Conservation (phyloP, 164 flowering plant genomes). For the Stephania yunnanensis region DNA sequence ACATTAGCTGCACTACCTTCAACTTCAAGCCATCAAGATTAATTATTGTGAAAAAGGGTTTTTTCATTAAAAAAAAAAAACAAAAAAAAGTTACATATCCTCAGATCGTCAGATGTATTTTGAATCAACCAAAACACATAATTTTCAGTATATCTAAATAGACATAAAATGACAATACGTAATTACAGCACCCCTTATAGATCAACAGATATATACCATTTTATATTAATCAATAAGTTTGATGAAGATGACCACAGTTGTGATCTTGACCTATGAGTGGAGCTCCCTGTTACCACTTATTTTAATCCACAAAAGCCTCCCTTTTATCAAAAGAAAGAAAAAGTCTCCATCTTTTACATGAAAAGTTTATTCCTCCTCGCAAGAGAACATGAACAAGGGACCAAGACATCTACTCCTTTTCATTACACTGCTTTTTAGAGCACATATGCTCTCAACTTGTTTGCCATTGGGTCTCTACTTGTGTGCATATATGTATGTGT, state of each 20-base stretch:
- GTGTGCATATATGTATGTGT: no score
- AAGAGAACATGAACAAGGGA: conserved; percentile 35
- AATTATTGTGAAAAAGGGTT: neutral
- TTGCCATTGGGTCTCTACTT: no score
- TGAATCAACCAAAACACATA: no score
- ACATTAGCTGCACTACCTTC: neutral
- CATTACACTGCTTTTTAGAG: conserved; percentile 28
- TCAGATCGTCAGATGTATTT: no score
- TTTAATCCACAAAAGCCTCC: conserved; percentile 14
- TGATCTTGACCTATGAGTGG: conserved; percentile 26
- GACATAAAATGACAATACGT: no score
- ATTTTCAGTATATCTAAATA: no score
- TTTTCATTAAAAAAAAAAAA: no score
- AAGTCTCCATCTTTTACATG: conserved; percentile 23
- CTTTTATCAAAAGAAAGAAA: conserved; percentile 27
- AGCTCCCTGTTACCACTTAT: conserved; percentile 28
- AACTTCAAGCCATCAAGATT: neutral
- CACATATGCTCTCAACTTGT: conserved; percentile 29
- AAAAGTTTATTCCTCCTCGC: conserved; percentile 35
- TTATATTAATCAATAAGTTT: no score
- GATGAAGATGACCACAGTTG: neutral
- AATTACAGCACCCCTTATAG: no score
- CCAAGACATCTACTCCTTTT: conserved; percentile 32
- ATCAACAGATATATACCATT: no score
- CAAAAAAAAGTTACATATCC: no score